Evolutionary conservation across 352 stramenopile species (phyloP).

Genomic region (Thalassiosira hispida): DNA sequence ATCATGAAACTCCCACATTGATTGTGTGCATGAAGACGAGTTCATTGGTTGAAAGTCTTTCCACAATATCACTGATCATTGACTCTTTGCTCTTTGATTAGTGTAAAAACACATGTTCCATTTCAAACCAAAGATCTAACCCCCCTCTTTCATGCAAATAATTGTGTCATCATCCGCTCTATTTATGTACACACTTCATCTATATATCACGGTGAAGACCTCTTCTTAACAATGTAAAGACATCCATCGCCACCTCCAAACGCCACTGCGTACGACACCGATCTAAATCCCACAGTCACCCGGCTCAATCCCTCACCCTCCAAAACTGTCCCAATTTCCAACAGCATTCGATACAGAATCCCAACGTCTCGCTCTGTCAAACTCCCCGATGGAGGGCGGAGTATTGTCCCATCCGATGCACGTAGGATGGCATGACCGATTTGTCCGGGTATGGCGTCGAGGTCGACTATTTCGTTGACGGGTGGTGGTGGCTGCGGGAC

Average conservation of each 20-base stretch:
- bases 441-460: slow-evolving; percentile 45
- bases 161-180: not conserved
- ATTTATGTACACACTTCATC: not conserved
- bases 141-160: no score
- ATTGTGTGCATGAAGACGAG: no score
- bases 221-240: slow-evolving; percentile 62
- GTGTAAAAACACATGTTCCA: no score
- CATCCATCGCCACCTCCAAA: slow-evolving; percentile 38
- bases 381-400: slow-evolving; percentile 28
- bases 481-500: not conserved
- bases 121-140: no score
- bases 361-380: slow-evolving; percentile 37
- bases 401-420: slow-evolving; percentile 36
- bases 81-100: no score
- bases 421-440: slow-evolving; percentile 47
- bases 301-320: slow-evolving; percentile 34
- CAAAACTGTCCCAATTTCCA: slow-evolving; percentile 48
- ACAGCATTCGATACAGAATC: slow-evolving; percentile 56
- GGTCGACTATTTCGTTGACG: slow-evolving; percentile 23
- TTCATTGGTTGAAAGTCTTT: no score
- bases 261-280: slow-evolving; percentile 41
- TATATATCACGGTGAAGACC: slow-evolving; percentile 34
- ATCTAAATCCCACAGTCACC: slow-evolving; percentile 55
- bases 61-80: no score
- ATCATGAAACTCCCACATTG: no score